Percentiles rank a stretch among this genome's conserved stretches.
phyloP scores from a whole-genome alignment of 2,329 filamentous ascomycete genomes.

The Scytalidium sp. region DNA sequence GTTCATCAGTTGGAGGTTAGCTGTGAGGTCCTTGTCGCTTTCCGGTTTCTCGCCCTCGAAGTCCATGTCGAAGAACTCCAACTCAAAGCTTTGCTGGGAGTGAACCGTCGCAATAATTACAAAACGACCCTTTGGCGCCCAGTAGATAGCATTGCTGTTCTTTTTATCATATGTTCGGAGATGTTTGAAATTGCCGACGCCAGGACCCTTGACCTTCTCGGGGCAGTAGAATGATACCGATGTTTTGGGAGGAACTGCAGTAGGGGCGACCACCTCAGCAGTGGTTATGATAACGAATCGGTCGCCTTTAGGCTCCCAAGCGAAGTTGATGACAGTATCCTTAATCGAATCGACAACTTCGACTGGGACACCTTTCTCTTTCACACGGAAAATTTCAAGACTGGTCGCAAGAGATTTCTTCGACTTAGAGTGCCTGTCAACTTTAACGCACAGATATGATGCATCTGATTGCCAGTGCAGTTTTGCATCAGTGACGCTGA shows the following conservation, averaged over 20 bases:
- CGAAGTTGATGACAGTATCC: constrained; percentile 98
- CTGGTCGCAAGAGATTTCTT: constrained; percentile 98
- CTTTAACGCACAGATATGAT: constrained; percentile 95
- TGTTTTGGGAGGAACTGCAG: constrained; percentile 89
- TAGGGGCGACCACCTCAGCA: constrained; percentile 73
- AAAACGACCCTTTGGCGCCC: constrained; percentile 93
- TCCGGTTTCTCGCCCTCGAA: constrained; percentile 97
- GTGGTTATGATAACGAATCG: constrained; percentile 97
- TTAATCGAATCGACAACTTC: constrained; percentile 98
- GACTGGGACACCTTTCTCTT: constrained; percentile 96
- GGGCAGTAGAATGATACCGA: constrained; percentile 95
- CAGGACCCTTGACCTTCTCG: constrained; percentile 82
- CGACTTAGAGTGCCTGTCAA: constrained; percentile 97
- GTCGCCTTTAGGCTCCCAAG: constrained; percentile 98
- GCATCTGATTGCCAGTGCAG: constrained; percentile 98
- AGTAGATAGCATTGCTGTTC: constrained; percentile 99
- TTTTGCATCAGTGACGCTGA: constrained; percentile 97
- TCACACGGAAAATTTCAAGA: constrained; percentile 95
- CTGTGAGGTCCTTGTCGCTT: constrained; percentile 87
- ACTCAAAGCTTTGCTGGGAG: constrained; percentile 89
- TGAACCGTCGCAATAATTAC: constrained; percentile 91
- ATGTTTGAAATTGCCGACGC: constrained; percentile 92
- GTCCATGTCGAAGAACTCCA: constrained; percentile 97
- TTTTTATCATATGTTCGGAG: constrained; percentile 96
- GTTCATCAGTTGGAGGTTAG: constrained; percentile 94